phyloP scores from a whole-genome alignment of 169 alveolate species.

The Toxoplasma gondii region DNA sequence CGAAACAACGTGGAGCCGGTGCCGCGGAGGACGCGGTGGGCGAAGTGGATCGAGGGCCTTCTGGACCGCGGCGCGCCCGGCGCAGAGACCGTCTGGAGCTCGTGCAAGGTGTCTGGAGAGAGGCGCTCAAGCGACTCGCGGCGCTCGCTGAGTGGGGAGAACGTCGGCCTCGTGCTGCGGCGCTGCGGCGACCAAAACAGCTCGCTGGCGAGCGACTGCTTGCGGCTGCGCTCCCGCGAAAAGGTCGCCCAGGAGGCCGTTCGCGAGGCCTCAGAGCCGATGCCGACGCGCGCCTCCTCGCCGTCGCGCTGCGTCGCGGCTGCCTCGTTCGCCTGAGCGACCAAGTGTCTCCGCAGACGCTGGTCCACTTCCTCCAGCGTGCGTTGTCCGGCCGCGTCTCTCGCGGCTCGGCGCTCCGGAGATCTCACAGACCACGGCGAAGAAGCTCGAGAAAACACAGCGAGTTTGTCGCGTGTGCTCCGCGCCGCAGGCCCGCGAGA shows the following conservation, averaged over 20 bases:
- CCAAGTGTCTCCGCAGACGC: background rate
- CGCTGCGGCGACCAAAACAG: too few species aligned
- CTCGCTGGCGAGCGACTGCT: too few species aligned
- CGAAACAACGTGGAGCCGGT: background rate
- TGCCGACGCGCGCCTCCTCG: background rate
- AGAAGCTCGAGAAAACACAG: too few species aligned
- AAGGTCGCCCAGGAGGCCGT: background rate
- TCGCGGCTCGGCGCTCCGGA: too few species aligned
- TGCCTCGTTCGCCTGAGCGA: background rate
- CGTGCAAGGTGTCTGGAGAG: background rate
- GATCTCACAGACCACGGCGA: too few species aligned
- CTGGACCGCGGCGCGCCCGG: background rate
- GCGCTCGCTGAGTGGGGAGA: too few species aligned
- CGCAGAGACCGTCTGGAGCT: background rate
- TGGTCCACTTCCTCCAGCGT: background rate
- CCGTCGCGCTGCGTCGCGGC: background rate
- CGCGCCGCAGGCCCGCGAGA: too few species aligned
- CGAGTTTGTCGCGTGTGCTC: too few species aligned
- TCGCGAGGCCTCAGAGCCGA: background rate
- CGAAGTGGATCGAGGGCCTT: background rate
- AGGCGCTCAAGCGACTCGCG: background rate
- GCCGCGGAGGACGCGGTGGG: background rate
- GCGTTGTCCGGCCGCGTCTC: background rate
- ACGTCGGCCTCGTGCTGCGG: too few species aligned
- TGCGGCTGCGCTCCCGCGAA: background rate